phyloP scores from a whole-genome alignment of 306 rosid genomes.

The Gynostemma pentaphyllum region DNA sequence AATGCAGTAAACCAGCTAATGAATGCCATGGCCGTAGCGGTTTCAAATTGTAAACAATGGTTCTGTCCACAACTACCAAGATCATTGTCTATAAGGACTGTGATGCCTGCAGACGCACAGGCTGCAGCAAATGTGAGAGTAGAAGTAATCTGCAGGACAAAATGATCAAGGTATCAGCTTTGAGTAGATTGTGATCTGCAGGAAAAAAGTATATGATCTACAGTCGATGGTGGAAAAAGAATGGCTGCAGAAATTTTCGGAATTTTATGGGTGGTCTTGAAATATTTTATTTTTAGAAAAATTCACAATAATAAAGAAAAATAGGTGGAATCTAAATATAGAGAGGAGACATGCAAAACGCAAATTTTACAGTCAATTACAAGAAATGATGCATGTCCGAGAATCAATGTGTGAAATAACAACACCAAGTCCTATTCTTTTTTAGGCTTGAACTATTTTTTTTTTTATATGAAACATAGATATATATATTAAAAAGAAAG shows the following conservation, averaged over 20 bases:
- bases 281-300: too few species aligned
- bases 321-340: too few species aligned
- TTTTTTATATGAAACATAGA: too few species aligned
- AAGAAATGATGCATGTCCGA: neutral
- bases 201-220: neutral
- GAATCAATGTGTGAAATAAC: neutral
- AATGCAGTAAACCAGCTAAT: constrained; percentile 68
- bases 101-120: constrained; percentile 93
- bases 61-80: constrained; percentile 44
- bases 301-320: too few species aligned
- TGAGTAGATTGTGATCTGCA: too few species aligned
- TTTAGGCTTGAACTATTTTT: neutral
- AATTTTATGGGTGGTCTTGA: neutral
- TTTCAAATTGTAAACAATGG: constrained; percentile 75
- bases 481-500: too few species aligned
- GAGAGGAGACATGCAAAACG: neutral
- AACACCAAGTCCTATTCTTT: neutral
- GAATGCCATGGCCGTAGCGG: constrained; percentile 84
- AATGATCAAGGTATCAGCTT: neutral
- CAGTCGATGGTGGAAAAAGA: neutral
- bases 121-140: constrained; percentile 90
- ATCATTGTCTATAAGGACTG: constrained; percentile 83
- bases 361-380: neutral
- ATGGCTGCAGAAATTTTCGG: neutral
- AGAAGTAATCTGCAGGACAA: constrained; percentile 59